phyloP scores from a whole-genome alignment of 2,329 filamentous ascomycete species.

The Leptodontidium sp. region DNA sequence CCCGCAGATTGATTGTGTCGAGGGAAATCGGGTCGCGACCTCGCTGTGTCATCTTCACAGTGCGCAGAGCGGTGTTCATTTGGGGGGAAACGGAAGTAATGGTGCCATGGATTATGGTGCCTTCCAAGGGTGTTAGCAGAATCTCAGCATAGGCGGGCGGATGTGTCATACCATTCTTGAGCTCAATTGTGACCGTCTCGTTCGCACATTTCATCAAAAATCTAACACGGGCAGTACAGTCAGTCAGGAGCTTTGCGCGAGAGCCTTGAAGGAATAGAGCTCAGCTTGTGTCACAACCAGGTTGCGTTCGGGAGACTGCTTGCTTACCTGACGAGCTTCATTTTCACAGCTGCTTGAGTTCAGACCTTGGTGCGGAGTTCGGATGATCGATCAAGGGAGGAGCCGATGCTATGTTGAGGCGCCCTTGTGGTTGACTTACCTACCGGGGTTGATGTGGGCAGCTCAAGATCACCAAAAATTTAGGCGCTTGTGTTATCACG shows the following conservation, averaged over 20 bases:
- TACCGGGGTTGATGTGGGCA: no score
- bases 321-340: slow-evolving; percentile 97
- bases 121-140: slow-evolving; percentile 53
- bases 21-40: slow-evolving; percentile 87
- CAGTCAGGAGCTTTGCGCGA: slow-evolving; percentile 48
- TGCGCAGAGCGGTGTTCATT: slow-evolving; percentile 97
- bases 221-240: slow-evolving; percentile 58
- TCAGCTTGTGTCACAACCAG: slow-evolving; percentile 53
- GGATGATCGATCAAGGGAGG: not conserved
- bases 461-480: slow-evolving; percentile 5
- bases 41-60: slow-evolving; percentile 94
- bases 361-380: not conserved
- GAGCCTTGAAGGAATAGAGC: slow-evolving; percentile 53
- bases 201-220: slow-evolving; percentile 99
- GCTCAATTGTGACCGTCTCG: slow-evolving; percentile 96
- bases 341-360: slow-evolving; percentile 55
- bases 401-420: not conserved
- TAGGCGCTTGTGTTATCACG: not conserved
- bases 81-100: slow-evolving; percentile 96
- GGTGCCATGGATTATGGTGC: slow-evolving; percentile 95
- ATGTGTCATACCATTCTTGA: slow-evolving; percentile 84
- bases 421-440: not conserved
- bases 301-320: slow-evolving; percentile 49
- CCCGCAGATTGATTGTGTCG: slow-evolving; percentile 96
- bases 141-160: not conserved